Evolutionary conservation across 2,329 filamentous ascomycete genomes (phyloP).

Genomic region (Arthrobotrys sinensis): DNA sequence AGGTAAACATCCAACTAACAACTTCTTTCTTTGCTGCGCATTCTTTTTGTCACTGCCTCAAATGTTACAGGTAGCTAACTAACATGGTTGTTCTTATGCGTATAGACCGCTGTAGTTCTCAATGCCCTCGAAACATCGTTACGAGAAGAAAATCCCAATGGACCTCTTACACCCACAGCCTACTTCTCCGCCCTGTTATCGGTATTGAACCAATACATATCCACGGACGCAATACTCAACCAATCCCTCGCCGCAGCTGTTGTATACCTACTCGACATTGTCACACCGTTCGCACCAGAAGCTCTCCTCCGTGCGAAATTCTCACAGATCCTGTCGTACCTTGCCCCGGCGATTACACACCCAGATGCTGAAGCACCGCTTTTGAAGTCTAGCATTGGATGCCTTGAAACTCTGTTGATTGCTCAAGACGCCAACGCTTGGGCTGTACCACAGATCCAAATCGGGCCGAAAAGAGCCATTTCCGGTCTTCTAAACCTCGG

Average conservation of each 20-base stretch:
- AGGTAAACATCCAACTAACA: conserved; percentile 72
- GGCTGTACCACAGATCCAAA: conserved; percentile 85
- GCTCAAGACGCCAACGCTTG: conserved; percentile 90
- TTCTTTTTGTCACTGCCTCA: conserved; percentile 41
- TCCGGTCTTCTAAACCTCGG: conserved; percentile 87
- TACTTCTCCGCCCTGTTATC: conserved; percentile 97
- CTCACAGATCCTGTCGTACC: conserved; percentile 87
- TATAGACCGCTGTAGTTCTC: conserved; percentile 85
- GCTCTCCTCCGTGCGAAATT: conserved; percentile 95
- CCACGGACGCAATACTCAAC: conserved; percentile 77
- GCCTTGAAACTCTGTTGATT: conserved; percentile 89
- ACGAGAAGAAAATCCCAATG: conserved; percentile 80
- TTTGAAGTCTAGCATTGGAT: conserved; percentile 89
- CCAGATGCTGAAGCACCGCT: conserved; percentile 88
- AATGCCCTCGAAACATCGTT: conserved; percentile 93
- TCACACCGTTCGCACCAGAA: conserved; percentile 86
- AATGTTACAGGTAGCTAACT: conserved; percentile 9
- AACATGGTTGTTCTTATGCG: conserved; percentile 18
- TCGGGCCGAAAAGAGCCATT: conserved; percentile 88
- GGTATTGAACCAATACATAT: conserved; percentile 83
- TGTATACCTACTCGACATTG: conserved; percentile 94
- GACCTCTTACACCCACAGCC: conserved; percentile 84
- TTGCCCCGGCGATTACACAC: conserved; percentile 86
- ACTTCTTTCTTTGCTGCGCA: conserved; percentile 45
- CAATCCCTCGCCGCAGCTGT: conserved; percentile 87